Evolutionary conservation across 2,329 filamentous ascomycete species (phyloP).

Genomic region (Elsinoe fawcettii): DNA sequence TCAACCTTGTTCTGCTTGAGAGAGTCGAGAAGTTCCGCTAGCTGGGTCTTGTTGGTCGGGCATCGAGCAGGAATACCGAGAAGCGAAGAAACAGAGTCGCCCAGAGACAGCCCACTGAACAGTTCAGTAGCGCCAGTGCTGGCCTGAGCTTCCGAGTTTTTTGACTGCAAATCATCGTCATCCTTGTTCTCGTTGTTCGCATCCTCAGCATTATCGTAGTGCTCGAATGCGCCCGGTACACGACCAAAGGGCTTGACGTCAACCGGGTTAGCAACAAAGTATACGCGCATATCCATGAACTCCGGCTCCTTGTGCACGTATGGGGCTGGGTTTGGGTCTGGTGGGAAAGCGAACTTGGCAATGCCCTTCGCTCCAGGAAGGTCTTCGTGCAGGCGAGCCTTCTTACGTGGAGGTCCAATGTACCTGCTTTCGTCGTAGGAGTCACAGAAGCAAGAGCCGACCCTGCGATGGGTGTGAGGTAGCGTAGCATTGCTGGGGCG

Average conservation of each 20-base stretch:
- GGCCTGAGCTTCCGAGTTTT: slow-evolving; percentile 4
- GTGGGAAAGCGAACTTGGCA: neutral
- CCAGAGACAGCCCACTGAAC: neutral
- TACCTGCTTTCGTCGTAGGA: neutral
- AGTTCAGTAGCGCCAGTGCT: neutral
- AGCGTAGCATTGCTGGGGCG: neutral
- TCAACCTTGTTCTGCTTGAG: no score
- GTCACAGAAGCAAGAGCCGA: neutral
- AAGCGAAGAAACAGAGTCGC: neutral
- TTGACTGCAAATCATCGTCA: neutral
- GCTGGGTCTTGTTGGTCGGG: neutral
- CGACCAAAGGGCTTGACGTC: neutral
- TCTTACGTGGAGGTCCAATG: neutral
- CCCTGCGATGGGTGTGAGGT: neutral
- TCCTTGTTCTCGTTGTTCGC: neutral
- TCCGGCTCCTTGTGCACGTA: neutral
- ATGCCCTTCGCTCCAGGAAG: neutral
- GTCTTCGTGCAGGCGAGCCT: neutral
- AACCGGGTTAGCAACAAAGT: neutral
- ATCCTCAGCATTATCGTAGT: neutral
- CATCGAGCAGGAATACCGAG: neutral
- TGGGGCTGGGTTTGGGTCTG: neutral
- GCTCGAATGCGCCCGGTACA: neutral
- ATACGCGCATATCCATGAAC: neutral
- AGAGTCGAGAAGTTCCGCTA: no score